Evolutionary conservation across 1,284 basidiomycete genomes (phyloP).

Genomic region (Kwoniella shivajii): DNA sequence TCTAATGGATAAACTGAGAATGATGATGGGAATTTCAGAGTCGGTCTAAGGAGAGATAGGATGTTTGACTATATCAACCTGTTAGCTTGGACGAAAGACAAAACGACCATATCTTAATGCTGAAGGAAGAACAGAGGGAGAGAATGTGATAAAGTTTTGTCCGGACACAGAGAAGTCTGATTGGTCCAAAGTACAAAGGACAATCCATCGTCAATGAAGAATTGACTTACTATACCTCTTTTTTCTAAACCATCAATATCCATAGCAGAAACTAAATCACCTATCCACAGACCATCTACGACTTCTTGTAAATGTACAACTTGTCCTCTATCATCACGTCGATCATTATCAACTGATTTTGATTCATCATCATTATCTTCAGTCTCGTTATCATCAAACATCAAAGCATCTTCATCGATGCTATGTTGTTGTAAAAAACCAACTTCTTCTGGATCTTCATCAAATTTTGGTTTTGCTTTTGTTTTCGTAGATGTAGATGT

Average conservation of each 20-base stretch:
- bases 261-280: conserved; percentile 52
- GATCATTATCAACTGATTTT: conserved; percentile 22
- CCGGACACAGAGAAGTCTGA: background rate
- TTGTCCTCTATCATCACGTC: conserved; percentile 18
- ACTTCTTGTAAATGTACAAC: conserved; percentile 50
- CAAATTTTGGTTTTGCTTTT: conserved; percentile 22
- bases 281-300: conserved; percentile 52
- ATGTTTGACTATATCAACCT: conserved; percentile 41
- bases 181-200: too few species aligned
- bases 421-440: conserved; percentile 22
- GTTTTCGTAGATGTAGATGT: conserved; percentile 36
- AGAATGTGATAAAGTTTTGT: background rate
- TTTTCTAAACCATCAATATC: conserved; percentile 43
- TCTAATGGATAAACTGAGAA: conserved; percentile 45
- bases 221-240: conserved; percentile 45
- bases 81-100: too few species aligned
- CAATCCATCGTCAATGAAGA: background rate
- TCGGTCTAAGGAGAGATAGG: conserved; percentile 46
- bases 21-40: conserved; percentile 35
- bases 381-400: too few species aligned
- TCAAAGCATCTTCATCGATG: conserved; percentile 11
- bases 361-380: conserved; percentile 21
- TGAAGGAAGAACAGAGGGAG: background rate
- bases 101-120: too few species aligned
- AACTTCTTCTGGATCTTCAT: conserved; percentile 41